These are phyloP conservation scores for Neopestalotiopsis sp. DNA, from an alignment of 2,329 filamentous ascomycete species.

Conservation along the genomic window DNA sequence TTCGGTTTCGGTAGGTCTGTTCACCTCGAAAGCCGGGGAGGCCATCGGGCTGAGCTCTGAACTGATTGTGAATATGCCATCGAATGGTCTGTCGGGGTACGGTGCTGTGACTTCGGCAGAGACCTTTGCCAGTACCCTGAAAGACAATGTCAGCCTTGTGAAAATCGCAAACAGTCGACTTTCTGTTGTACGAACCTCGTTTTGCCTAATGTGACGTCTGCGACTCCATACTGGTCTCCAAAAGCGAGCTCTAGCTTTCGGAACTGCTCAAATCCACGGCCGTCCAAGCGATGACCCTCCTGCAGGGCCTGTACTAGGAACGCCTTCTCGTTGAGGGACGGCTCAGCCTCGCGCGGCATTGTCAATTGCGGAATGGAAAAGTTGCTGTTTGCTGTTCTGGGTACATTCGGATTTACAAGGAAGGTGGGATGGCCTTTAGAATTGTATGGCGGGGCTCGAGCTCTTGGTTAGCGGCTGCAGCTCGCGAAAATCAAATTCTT, in stretches of 20 bases:
- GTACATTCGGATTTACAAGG: slow-evolving; percentile 23
- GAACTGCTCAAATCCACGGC: slow-evolving; percentile 80
- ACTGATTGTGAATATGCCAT: slow-evolving; percentile 91
- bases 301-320: slow-evolving; percentile 85
- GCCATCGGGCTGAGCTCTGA: slow-evolving; percentile 93
- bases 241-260: slow-evolving; percentile 79
- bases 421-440: slow-evolving; percentile 22
- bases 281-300: slow-evolving; percentile 83
- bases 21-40: slow-evolving; percentile 86
- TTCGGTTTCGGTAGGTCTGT: slow-evolving; percentile 82
- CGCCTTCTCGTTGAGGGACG: slow-evolving; percentile 84
- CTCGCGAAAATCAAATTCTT: slow-evolving; percentile 24
- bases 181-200: slow-evolving; percentile 66
- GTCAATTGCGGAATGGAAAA: slow-evolving; percentile 31
- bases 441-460: slow-evolving; percentile 25
- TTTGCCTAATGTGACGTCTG: slow-evolving; percentile 86
- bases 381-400: slow-evolving; percentile 21
- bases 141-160: slow-evolving; percentile 24
- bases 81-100: slow-evolving; percentile 87
- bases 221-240: slow-evolving; percentile 89
- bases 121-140: slow-evolving; percentile 80
- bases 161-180: slow-evolving; percentile 16
- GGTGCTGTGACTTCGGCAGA: slow-evolving; percentile 89
- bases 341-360: slow-evolving; percentile 93
- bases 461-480: slow-evolving; percentile 18